Percentiles rank a stretch among this genome's conserved stretches.
These are phyloP conservation scores for Candida piceae DNA, from an alignment of 805 yeast species.

Conservation along the genomic window DNA sequence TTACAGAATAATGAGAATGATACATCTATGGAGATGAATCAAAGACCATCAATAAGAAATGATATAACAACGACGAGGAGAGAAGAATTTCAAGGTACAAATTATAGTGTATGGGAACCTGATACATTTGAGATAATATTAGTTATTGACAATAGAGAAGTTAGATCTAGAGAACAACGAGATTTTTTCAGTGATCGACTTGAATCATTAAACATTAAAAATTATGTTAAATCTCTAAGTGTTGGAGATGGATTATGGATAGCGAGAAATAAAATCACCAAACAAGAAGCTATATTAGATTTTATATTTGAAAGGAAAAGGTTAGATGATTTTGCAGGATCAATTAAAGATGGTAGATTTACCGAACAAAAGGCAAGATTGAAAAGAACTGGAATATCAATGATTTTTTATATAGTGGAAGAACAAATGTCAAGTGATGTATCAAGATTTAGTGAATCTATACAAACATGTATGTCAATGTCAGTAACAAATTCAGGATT, in stretches of 20 bases:
- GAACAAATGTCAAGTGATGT: slow-evolving; percentile 50
- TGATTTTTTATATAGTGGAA: slow-evolving; percentile 76
- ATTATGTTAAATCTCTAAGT: slow-evolving; percentile 54
- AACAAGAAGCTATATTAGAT: slow-evolving; percentile 65
- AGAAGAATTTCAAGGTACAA: slow-evolving; percentile 7
- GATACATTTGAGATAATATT: slow-evolving; percentile 56
- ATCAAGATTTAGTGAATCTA: slow-evolving; percentile 51
- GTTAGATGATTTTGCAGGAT: slow-evolving; percentile 74
- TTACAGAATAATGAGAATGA: slow-evolving; percentile 3
- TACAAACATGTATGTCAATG: slow-evolving; percentile 72
- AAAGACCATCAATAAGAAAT: neutral
- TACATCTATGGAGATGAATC: neutral
- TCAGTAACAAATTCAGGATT: slow-evolving; percentile 63
- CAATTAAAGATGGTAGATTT: slow-evolving; percentile 86
- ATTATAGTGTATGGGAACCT: slow-evolving; percentile 55
- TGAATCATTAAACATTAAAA: slow-evolving; percentile 39
- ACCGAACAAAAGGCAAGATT: slow-evolving; percentile 81
- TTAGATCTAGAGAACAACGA: slow-evolving; percentile 62
- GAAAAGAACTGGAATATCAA: slow-evolving; percentile 57
- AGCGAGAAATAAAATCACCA: slow-evolving; percentile 57
- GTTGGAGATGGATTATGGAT: slow-evolving; percentile 92
- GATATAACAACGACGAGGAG: neutral
- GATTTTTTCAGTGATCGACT: slow-evolving; percentile 62
- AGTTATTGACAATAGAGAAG: slow-evolving; percentile 77
- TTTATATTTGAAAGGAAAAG: slow-evolving; percentile 88